Conservation (phyloP, 192 early-diverging fungal genomes). For the Martensiomyces pterosporus region DNA sequence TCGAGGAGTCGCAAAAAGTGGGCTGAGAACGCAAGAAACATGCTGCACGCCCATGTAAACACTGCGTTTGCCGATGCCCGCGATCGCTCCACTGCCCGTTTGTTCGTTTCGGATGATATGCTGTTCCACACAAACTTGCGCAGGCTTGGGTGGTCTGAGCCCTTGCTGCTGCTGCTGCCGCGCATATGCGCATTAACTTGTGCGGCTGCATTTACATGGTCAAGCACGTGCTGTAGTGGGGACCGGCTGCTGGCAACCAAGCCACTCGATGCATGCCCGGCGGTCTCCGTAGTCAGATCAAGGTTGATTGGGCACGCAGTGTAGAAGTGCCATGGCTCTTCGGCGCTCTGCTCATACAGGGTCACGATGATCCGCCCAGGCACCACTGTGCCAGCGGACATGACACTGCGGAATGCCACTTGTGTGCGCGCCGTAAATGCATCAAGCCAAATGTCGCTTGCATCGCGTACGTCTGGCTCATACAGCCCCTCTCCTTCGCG, state of each 20-base stretch:
- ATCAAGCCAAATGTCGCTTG: slow-evolving; percentile 39
- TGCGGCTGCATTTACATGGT: slow-evolving; percentile 24
- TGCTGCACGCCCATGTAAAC: slow-evolving; percentile 26
- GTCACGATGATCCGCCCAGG: slow-evolving; percentile 27
- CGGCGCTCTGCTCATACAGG: slow-evolving; percentile 34
- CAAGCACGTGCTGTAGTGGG: slow-evolving; percentile 20
- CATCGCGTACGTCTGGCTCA: slow-evolving; percentile 38
- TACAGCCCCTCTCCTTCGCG: slow-evolving; percentile 49
- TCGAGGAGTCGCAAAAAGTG: slow-evolving; percentile 59
- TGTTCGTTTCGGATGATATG: not conserved
- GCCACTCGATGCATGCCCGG: not conserved
- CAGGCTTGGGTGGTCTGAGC: not conserved
- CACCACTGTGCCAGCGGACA: slow-evolving; percentile 10
- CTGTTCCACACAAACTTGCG: slow-evolving; percentile 6
- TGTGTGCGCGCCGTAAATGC: slow-evolving; percentile 47
- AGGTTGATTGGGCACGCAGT: slow-evolving; percentile 36
- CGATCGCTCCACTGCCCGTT: not conserved
- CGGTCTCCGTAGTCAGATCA: slow-evolving; percentile 22
- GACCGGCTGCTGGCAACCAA: no score
- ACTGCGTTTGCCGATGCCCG: not conserved
- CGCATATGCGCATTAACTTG: slow-evolving; percentile 23
- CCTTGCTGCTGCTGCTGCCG: not conserved
- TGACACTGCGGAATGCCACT: slow-evolving; percentile 34
- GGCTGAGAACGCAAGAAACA: slow-evolving; percentile 53
- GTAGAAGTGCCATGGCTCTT: slow-evolving; percentile 42